Conservation (phyloP, 1,284 basidiomycete genomes). For the Apiotrichum gracile region DNA sequence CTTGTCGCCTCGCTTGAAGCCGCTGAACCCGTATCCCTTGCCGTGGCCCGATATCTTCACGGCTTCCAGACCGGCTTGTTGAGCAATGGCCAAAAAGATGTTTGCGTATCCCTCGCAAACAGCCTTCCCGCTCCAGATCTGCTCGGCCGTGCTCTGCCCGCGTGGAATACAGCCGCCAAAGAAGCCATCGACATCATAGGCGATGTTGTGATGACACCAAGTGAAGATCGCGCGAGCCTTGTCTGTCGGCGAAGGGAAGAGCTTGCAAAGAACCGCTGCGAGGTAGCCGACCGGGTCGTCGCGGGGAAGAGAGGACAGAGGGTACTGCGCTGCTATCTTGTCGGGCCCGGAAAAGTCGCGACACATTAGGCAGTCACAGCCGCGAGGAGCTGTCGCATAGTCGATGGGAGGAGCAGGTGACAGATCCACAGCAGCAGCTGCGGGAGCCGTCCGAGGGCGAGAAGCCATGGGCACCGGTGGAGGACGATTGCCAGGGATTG, state of each 20-base stretch:
- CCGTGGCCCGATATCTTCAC: slow-evolving; percentile 4
- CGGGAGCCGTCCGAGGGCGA: not conserved
- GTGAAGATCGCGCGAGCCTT: slow-evolving; percentile 17
- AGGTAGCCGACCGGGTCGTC: slow-evolving; percentile 6
- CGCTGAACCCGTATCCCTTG: slow-evolving; percentile 8
- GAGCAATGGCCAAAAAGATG: slow-evolving; percentile 4
- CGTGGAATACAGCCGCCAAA: slow-evolving; percentile 3
- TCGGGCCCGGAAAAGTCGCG: slow-evolving; percentile 12
- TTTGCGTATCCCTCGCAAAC: slow-evolving; percentile 14
- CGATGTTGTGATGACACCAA: slow-evolving; percentile 17
- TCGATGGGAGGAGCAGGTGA: not conserved
- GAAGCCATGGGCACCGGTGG: slow-evolving; percentile 1
- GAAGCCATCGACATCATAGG: slow-evolving; percentile 11
- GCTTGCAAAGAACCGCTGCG: slow-evolving; percentile 6
- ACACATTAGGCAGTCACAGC: slow-evolving; percentile 4
- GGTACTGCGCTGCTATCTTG: slow-evolving; percentile 5
- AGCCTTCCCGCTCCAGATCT: slow-evolving; percentile 5
- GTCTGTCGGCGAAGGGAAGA: slow-evolving; percentile 6
- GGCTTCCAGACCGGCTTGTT: slow-evolving; percentile 5
- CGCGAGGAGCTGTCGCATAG: not conserved
- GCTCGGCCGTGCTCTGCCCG: slow-evolving; percentile 1
- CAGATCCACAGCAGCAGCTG: not conserved
- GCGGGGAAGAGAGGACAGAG: not conserved
- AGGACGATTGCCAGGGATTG: not conserved
- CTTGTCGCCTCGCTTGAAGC: not conserved